Evolutionary conservation across 768 basidiomycete genomes (phyloP).

Genomic region (Inosperma sp.): DNA sequence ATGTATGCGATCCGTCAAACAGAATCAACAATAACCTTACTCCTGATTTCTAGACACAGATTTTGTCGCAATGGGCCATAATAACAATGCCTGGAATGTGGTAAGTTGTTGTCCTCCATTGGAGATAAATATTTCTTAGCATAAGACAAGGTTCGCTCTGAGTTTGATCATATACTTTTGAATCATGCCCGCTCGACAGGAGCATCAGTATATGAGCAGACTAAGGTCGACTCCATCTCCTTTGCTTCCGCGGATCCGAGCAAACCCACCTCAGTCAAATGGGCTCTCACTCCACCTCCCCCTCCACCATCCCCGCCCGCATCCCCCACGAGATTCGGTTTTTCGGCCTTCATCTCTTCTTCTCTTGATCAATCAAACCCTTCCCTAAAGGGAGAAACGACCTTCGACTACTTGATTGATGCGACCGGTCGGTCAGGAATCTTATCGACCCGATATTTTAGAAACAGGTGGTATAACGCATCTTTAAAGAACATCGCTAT

Average conservation of each 20-base stretch:
- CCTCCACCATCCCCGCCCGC: slow-evolving; percentile 38
- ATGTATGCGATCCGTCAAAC: slow-evolving; percentile 36
- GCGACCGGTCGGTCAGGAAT: slow-evolving; percentile 71
- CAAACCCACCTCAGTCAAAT: slow-evolving; percentile 50
- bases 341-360: slow-evolving; percentile 22
- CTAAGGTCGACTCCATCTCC: slow-evolving; percentile 44
- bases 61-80: slow-evolving; percentile 48
- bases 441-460: slow-evolving; percentile 63
- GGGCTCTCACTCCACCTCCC: slow-evolving; percentile 44
- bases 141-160: slow-evolving; percentile 45
- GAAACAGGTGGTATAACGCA: slow-evolving; percentile 63
- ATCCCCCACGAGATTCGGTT: slow-evolving; percentile 32
- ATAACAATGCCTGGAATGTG: slow-evolving; percentile 60
- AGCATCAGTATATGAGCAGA: slow-evolving; percentile 50
- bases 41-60: slow-evolving; percentile 45
- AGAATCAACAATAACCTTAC: slow-evolving; percentile 5
- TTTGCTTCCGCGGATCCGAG: slow-evolving; percentile 39
- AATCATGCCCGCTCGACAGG: slow-evolving; percentile 51
- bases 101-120: slow-evolving; percentile 31
- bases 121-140: neutral
- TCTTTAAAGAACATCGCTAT: slow-evolving; percentile 69
- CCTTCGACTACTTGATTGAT: slow-evolving; percentile 66
- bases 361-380: slow-evolving; percentile 8
- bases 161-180: slow-evolving; percentile 56
- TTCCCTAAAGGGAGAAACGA: slow-evolving; percentile 44